phyloP scores from a whole-genome alignment of 2,329 filamentous ascomycete genomes.

The Phoma sp. region DNA sequence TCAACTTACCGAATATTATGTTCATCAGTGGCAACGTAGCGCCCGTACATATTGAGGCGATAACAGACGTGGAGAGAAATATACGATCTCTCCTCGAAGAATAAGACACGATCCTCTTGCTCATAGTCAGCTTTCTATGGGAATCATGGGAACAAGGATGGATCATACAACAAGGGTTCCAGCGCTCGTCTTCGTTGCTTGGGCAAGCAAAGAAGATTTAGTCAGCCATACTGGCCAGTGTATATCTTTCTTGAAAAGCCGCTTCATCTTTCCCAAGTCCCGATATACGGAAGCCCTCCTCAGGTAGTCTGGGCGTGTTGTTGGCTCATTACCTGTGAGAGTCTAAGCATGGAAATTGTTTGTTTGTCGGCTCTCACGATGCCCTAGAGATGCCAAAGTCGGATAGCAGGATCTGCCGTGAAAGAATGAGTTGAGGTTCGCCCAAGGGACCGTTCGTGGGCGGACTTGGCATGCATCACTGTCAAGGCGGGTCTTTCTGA shows the following conservation, averaged over 20 bases:
- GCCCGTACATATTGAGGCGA: conserved; percentile 30
- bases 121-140: neutral
- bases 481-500: no score
- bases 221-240: neutral
- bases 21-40: conserved; percentile 61
- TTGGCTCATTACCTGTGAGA: neutral
- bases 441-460: neutral
- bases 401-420: neutral
- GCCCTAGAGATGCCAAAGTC: neutral
- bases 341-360: neutral
- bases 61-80: conserved; percentile 21
- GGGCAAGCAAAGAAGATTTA: neutral
- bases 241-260: neutral
- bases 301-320: neutral
- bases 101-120: conserved; percentile 33
- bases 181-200: neutral
- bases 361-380: neutral
- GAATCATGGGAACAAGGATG: neutral
- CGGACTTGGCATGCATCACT: no score
- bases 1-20: conserved; percentile 58
- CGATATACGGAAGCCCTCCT: neutral
- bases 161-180: neutral
- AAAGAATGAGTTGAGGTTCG: neutral
- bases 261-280: neutral
- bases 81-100: conserved; percentile 21